Conservation (phyloP, 108 stramenopile species). For the Nannochloropsis oceanica region DNA sequence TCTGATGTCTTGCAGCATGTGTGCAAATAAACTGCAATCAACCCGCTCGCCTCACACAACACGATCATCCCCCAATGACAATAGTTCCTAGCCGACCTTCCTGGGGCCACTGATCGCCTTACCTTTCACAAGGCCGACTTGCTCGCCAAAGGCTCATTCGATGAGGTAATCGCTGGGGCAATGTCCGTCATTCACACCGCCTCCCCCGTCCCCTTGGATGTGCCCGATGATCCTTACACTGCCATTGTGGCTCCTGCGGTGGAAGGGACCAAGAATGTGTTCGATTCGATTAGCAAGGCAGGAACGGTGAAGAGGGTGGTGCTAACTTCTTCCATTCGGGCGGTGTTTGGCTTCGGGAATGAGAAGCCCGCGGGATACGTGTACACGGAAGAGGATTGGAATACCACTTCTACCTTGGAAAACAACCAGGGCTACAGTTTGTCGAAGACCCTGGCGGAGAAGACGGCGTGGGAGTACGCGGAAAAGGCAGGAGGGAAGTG, state of each 20-base stretch:
- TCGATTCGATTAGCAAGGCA: not conserved
- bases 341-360: slow-evolving; percentile 1
- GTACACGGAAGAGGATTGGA: slow-evolving; percentile 18
- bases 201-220: not conserved
- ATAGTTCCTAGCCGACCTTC: not conserved
- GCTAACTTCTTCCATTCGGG: slow-evolving; percentile 12
- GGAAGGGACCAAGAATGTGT: not conserved
- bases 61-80: too few species aligned
- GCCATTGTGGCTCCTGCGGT: not conserved
- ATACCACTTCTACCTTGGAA: not conserved
- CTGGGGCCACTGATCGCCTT: not conserved
- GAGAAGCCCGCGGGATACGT: slow-evolving; percentile 1
- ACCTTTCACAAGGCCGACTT: not conserved
- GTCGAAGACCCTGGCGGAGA: slow-evolving; percentile 19
- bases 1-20: too few species aligned
- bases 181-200: not conserved
- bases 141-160: not conserved
- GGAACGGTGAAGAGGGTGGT: slow-evolving; percentile 5
- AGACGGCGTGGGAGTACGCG: slow-evolving; percentile 13
- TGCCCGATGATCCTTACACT: not conserved
- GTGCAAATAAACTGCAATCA: too few species aligned
- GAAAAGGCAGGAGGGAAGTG: not conserved
- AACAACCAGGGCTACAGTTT: slow-evolving; percentile 3
- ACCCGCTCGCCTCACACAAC: too few species aligned
- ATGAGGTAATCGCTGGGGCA: not conserved